A percentile compares a stretch with the other conserved stretches of the same genome.
These are phyloP conservation scores for Clavispora santaluciae DNA, from an alignment of 805 yeast genomes.

Conservation along the genomic window DNA sequence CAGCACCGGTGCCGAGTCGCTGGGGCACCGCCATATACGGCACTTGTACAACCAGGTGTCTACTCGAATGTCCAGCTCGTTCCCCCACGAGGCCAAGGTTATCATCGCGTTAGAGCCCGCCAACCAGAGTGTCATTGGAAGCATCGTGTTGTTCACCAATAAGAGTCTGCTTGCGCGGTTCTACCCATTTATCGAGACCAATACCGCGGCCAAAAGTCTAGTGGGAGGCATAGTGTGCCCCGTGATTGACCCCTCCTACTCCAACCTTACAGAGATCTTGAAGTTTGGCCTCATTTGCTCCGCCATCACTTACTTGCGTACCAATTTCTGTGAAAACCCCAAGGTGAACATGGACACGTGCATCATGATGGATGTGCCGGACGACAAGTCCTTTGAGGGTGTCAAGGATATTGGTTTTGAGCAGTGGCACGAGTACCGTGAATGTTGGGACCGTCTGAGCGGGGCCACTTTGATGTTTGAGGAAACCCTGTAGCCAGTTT, in stretches of 20 bases:
- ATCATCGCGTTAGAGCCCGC: conserved; percentile 52
- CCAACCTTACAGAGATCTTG: conserved; percentile 49
- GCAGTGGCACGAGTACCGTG: conserved; percentile 35
- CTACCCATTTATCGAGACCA: conserved; percentile 46
- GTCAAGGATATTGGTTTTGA: conserved; percentile 41
- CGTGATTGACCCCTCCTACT: conserved; percentile 48
- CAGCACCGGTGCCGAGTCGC: conserved; percentile 4
- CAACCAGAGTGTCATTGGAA: conserved; percentile 49
- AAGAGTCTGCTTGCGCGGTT: conserved; percentile 41
- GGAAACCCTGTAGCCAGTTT: background rate
- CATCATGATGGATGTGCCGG: conserved; percentile 33
- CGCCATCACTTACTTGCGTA: conserved; percentile 17
- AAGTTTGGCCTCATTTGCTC: conserved; percentile 55
- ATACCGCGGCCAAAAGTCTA: conserved; percentile 9
- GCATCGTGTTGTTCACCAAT: conserved; percentile 44
- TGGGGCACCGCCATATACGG: conserved; percentile 18
- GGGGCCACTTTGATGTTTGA: conserved; percentile 2
- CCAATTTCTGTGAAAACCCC: conserved; percentile 20
- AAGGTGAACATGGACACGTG: conserved; percentile 26
- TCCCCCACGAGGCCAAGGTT: conserved; percentile 37
- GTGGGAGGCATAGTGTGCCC: conserved; percentile 53
- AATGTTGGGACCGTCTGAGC: conserved; percentile 24
- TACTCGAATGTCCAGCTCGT: conserved; percentile 21
- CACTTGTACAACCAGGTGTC: conserved; percentile 36
- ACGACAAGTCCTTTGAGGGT: conserved; percentile 30